Evolutionary conservation across 2,329 filamentous ascomycete genomes (phyloP), one percentile per base, ranked within the genome.

Genomic region (Cordyceps tenuipes): DNA sequence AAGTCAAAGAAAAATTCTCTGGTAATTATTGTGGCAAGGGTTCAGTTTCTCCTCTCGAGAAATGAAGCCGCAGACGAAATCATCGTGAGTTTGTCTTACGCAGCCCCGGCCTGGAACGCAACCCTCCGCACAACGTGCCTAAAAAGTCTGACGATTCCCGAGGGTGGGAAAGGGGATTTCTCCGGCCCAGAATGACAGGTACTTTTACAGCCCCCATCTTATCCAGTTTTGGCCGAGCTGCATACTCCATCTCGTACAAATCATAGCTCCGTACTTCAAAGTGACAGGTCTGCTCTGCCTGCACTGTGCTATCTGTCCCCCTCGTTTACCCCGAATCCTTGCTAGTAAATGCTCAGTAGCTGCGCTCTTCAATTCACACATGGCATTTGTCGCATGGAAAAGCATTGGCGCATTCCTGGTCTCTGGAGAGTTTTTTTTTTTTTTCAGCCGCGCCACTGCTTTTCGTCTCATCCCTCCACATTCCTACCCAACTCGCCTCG

Each of bases 41-140:
- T 46, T 46, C 21, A 48, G 23, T 29, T 10, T 2, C 7, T 31
- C 21, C 19, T 12, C 23, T 41, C 39, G 39, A 43, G 39, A 36
- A 58, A 51, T 46, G 48, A 58, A 46, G 39, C 39, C 26, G n/a
- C 10, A 19, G 15, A 15, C 15, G 39, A 52, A 52, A 52, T 46
- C 39, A 52, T 52, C 29, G 48, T 46, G 19, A 46, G 34, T 39
- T 52, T 15, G 46, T 57, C 55, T 57, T 23, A 43, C 46, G 39
- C 56, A 51, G 56, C 39, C 56, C 56, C 6, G 12, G 48, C 26
- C 48, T 52, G 48, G 47, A 59, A 59, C 48, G 55, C 46, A 17
- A 29, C 29, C 46, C 55, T 49, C 46, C 46, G n/a, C 53, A 56
- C 4, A 15, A 48, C 36, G 47, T 48, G 19, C 41, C 44, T 57